Base-by-base conservation (phyloP, 148 eudicot species). In the Persicaria maculosa region DNA sequence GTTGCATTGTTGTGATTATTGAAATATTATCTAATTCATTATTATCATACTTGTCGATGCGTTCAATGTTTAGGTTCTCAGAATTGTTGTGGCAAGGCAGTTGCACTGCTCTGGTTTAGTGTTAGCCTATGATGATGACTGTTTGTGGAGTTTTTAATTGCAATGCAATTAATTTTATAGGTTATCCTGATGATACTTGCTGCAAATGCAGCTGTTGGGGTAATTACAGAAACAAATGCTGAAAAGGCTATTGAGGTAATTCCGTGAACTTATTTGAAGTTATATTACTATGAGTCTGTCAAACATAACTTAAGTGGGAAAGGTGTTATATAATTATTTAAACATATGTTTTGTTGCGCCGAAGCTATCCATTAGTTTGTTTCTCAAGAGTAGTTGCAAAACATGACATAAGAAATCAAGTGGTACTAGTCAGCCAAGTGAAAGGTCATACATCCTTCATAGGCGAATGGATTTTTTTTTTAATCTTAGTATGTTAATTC, bases 201-300 rank as follows among this genome's bases (percentile, higher is more conserved):
- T 76, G 98, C 98, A 79, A 95, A 95, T 85, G 98, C 98, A 70
- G 92, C 98, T 43, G 98, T 95, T 14, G 98, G 98, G 79, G 98
- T 95, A 62, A 92, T 95, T 74, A 95, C 98, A 77, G 98, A 95
- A 83, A 95, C 98, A 80, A 95, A 95, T 85, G 98, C 98, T 78
- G 98, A 95, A 78, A 95, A 92, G 86, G 98, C 98, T 75, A 86
- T 95, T 47, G 98, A 92, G 97, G 98, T 95, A 76, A 68, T 84
- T 71, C 25, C 15, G 15, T 43, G 45, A 43, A 5, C 36, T 65
- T 40, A 36, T 11, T 40, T 15, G 45, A 14, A 65, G 40, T 31
- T 31, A 31, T 40, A 8, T 9, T 48, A 12, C 9, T 9, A 10
- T 25, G 44, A 62, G 0, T 22, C 43, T 25, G 46, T 65, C n/a